These are phyloP conservation scores for Phaeosphaeria sp. DNA, from an alignment of 2,329 filamentous ascomycete species.

Conservation along the genomic window DNA sequence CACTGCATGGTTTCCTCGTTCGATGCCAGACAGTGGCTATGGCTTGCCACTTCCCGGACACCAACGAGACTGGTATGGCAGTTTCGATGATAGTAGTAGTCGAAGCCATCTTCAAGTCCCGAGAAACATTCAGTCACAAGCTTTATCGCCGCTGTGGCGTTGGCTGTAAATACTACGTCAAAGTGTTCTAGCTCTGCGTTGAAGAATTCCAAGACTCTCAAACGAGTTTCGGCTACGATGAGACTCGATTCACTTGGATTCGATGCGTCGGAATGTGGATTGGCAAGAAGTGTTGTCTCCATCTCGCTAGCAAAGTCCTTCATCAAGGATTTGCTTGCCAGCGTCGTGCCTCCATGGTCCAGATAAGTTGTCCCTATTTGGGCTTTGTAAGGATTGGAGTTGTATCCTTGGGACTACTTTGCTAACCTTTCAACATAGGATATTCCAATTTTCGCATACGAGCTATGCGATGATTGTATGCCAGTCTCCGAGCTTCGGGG, in stretches of 20 bases:
- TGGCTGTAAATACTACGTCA: conserved; percentile 90
- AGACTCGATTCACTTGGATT: conserved; percentile 64
- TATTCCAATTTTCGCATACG: conserved; percentile 27
- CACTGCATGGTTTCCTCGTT: conserved; percentile 70
- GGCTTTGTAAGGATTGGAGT: background rate
- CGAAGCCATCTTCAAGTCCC: conserved; percentile 68
- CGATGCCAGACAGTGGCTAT: conserved; percentile 68
- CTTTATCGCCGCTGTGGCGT: conserved; percentile 89
- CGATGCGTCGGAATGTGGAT: conserved; percentile 69
- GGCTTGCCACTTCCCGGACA: conserved; percentile 69
- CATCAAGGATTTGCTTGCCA: conserved; percentile 61
- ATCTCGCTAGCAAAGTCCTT: conserved; percentile 63
- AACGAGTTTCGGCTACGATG: conserved; percentile 59
- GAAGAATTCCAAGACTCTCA: conserved; percentile 70
- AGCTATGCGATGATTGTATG: conserved; percentile 19
- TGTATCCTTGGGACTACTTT: background rate
- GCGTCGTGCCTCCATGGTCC: conserved; percentile 61
- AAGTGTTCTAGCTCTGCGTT: conserved; percentile 80
- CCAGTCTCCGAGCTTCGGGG: conserved; percentile 3
- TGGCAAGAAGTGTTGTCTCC: conserved; percentile 66
- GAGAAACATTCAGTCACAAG: conserved; percentile 79
- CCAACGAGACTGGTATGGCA: conserved; percentile 88
- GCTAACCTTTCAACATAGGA: conserved; percentile 33
- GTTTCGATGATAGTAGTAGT: conserved; percentile 81
- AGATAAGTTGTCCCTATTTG: conserved; percentile 36